phyloP scores from a whole-genome alignment of 768 basidiomycete genomes.

The Auricularia sp. region DNA sequence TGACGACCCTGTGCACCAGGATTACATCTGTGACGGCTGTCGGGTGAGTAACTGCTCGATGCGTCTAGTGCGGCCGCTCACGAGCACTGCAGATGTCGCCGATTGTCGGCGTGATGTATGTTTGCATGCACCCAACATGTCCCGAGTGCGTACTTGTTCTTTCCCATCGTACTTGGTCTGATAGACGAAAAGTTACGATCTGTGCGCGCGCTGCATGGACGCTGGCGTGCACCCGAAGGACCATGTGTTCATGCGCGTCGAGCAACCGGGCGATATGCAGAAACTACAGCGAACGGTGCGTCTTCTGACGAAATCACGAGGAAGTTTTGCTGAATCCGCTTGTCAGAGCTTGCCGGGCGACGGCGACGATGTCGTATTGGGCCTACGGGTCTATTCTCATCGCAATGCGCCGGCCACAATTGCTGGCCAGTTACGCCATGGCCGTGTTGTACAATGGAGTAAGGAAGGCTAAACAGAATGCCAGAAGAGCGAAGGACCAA shows the following conservation, averaged over 20 bases:
- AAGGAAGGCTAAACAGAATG: neutral
- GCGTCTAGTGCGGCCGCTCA: neutral
- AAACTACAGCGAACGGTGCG: neutral
- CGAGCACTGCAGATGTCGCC: neutral
- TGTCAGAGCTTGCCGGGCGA: constrained; percentile 4
- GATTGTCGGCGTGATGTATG: neutral
- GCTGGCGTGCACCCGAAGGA: neutral
- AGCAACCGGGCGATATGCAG: neutral
- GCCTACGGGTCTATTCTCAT: constrained; percentile 32
- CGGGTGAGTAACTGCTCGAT: neutral
- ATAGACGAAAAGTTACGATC: neutral
- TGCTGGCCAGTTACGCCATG: constrained; percentile 24
- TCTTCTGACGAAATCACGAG: neutral
- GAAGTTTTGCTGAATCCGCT: neutral
- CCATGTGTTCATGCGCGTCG: neutral
- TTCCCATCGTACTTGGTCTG: neutral
- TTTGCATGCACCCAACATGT: neutral
- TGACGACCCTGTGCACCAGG: neutral
- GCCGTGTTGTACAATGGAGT: constrained; percentile 1
- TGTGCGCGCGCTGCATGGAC: neutral
- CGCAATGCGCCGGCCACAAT: constrained; percentile 21
- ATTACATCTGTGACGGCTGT: neutral
- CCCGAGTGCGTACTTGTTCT: neutral
- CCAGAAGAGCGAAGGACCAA: no score
- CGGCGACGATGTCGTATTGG: constrained; percentile 18